Percentiles rank a stretch among this genome's conserved stretches.
Evolutionary conservation across 805 yeast species (phyloP).

Genomic region (Metschnikowia corniflorae): DNA sequence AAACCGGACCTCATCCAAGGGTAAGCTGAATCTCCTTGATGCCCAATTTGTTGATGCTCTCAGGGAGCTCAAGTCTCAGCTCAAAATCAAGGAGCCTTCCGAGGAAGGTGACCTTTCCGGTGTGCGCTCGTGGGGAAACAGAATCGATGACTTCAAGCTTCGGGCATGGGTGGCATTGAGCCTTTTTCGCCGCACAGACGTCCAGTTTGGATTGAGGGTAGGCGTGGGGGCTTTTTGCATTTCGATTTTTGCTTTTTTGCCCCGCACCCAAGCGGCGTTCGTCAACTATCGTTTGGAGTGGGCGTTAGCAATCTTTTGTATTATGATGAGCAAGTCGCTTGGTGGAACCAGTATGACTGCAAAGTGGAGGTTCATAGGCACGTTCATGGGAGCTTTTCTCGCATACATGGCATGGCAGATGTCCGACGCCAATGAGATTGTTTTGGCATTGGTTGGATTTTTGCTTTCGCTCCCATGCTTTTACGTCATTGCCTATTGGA

Average conservation of each 20-base stretch:
- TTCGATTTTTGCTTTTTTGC: slow-evolving; percentile 64
- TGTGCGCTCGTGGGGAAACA: not conserved
- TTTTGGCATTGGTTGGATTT: slow-evolving; percentile 49
- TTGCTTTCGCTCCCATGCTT: slow-evolving; percentile 45
- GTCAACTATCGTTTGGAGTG: slow-evolving; percentile 76
- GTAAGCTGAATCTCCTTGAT: slow-evolving; percentile 4
- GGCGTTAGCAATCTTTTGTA: slow-evolving; percentile 77
- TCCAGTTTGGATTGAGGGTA: slow-evolving; percentile 75
- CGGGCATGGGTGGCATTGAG: slow-evolving; percentile 49
- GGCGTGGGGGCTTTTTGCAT: slow-evolving; percentile 71
- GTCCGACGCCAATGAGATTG: slow-evolving; percentile 52
- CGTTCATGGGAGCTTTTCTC: slow-evolving; percentile 61
- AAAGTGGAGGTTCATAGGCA: slow-evolving; percentile 71
- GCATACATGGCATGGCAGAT: slow-evolving; percentile 61
- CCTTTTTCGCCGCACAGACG: slow-evolving; percentile 57
- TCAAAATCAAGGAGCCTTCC: slow-evolving; percentile 4
- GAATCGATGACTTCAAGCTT: slow-evolving; percentile 8
- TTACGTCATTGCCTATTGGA: slow-evolving; percentile 67
- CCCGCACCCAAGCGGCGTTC: slow-evolving; percentile 51
- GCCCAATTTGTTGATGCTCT: slow-evolving; percentile 19
- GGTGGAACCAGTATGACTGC: slow-evolving; percentile 84
- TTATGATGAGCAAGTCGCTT: slow-evolving; percentile 78
- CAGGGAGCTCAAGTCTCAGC: slow-evolving; percentile 16
- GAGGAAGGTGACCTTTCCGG: not conserved
- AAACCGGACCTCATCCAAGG: slow-evolving; percentile 1